Base-by-base conservation (phyloP, 306 rosid genomes). In the Luffa aegyptiaca region DNA sequence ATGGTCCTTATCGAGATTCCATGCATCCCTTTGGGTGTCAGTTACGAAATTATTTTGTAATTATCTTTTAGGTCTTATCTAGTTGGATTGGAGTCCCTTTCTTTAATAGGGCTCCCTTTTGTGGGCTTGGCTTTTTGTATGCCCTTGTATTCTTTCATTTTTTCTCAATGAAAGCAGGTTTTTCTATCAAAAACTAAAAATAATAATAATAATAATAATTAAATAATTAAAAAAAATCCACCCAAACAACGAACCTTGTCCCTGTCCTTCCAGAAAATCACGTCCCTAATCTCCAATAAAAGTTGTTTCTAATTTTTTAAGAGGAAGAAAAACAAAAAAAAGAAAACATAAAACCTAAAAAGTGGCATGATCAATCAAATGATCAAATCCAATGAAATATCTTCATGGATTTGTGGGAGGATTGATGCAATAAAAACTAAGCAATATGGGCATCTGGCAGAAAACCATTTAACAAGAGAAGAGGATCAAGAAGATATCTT, bases 401-500 rank as follows among this genome's bases (percentile, higher is more conserved):
- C 36, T 21, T 46, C 57, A 71, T 13, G 58, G 11, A 72, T 26
- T 48, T 72, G 42, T 74, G 10, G 42, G 16, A 74, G 4, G 31
- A 16, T 17, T 74, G 66, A 10, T 56, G 58, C 16, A 75, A 10
- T 57, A 36, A 76, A 76, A 35, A 49, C 80, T 10, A 33, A 81
- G 13, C 41, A 49, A 21, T 51, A 75, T 33, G 11, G 72, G 72
- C 26, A 2, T 36, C 0, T 37, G 21, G 51, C 36, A 66, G 51
- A 31, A 18, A 63, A 46, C 45, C 16, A 42, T 8, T 17, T 41
- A 17, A 42, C 39, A 82, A 61, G 17, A 65, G 75, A 63, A 73
- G n/a, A 21, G 37, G 51, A 65, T 49, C 79, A 49, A 68, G 74
- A 61, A 33, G 77, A 63, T 16, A 78, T 76, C 84, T 41, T 90